A percentile compares a stretch with the other conserved stretches of the same genome.
These are phyloP conservation scores for Neurospora sp. DNA, from an alignment of 495 filamentous ascomycete genomes.

Conservation along the genomic window DNA sequence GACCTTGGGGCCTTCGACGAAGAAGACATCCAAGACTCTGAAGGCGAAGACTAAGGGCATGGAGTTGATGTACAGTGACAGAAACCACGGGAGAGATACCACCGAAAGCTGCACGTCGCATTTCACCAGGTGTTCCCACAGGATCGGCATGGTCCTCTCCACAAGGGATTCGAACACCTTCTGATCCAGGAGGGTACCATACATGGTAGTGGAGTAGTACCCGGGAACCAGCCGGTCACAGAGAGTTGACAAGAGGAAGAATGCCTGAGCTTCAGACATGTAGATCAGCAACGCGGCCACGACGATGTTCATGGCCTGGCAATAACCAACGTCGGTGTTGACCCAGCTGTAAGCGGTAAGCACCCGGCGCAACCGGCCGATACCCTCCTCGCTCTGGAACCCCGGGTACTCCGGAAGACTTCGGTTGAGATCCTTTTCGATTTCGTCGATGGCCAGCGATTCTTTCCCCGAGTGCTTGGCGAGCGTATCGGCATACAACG, in stretches of 20 bases:
- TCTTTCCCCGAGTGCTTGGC: conserved; percentile 69
- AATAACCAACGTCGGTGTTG: conserved; percentile 91
- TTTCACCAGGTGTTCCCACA: conserved; percentile 94
- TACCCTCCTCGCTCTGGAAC: conserved; percentile 93
- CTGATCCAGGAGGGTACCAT: conserved; percentile 92
- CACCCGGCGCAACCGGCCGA: conserved; percentile 77
- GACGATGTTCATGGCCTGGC: conserved; percentile 99
- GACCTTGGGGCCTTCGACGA: conserved; percentile 94
- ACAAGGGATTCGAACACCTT: conserved; percentile 94
- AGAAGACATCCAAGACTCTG: conserved; percentile 93
- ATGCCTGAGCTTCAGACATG: conserved; percentile 93
- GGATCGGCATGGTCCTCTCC: conserved; percentile 95
- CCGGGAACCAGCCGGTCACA: conserved; percentile 90
- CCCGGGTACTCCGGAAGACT: conserved; percentile 95
- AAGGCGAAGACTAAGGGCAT: conserved; percentile 98
- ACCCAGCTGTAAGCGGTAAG: conserved; percentile 95
- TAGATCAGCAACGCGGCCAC: conserved; percentile 94
- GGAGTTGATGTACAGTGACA: conserved; percentile 97
- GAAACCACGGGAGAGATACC: conserved; percentile 94
- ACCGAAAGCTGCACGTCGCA: conserved; percentile 97
- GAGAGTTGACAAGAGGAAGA: conserved; percentile 83
- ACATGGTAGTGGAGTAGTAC: conserved; percentile 98
- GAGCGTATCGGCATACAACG: conserved; percentile 72
- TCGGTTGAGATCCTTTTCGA: conserved; percentile 94
- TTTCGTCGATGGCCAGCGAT: conserved; percentile 94